phyloP scores from a whole-genome alignment of 495 filamentous ascomycete species.

The Penicillium riverlandense region DNA sequence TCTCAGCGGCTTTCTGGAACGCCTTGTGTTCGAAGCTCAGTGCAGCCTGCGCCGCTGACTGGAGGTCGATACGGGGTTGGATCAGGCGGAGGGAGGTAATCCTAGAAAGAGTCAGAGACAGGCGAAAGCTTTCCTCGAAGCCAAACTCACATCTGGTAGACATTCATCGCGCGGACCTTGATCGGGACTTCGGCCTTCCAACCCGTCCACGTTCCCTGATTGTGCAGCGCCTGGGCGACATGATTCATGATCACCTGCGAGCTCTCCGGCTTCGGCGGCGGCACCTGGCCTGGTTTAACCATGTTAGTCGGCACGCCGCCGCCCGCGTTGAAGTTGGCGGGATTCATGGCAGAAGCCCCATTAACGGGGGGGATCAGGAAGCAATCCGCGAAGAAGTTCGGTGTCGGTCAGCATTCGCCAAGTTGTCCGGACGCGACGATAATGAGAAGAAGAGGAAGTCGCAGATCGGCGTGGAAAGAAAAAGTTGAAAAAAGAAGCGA shows the following conservation, averaged over 20 bases:
- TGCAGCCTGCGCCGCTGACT: conserved; percentile 36
- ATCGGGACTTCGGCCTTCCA: conserved; percentile 39
- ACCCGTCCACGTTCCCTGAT: conserved; percentile 32
- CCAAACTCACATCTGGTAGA: conserved; percentile 43
- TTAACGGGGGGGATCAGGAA: conserved; percentile 38
- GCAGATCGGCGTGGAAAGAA: conserved; percentile 6
- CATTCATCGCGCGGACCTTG: conserved; percentile 31
- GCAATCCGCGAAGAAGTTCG: conserved; percentile 27
- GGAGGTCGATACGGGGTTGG: conserved; percentile 37
- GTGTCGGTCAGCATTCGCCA: conserved; percentile 38
- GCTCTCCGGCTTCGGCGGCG: conserved; percentile 25
- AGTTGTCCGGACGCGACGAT: conserved; percentile 2
- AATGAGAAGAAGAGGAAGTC: background rate
- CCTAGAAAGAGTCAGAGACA: conserved; percentile 15
- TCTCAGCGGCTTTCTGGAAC: conserved; percentile 38
- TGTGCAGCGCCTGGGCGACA: conserved; percentile 29
- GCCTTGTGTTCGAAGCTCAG: conserved; percentile 40
- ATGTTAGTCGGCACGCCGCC: conserved; percentile 28
- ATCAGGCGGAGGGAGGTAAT: conserved; percentile 44
- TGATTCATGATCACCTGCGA: conserved; percentile 27
- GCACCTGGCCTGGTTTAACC: conserved; percentile 31
- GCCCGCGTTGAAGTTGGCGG: conserved; percentile 39
- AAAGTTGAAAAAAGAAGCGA: conserved; percentile 9
- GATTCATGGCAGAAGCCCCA: conserved; percentile 46
- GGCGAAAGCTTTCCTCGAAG: background rate